Percentiles rank a stretch among this genome's conserved stretches.
These are phyloP conservation scores for Isabelozyma gotoi DNA, from an alignment of 805 yeast genomes.

Conservation along the genomic window DNA sequence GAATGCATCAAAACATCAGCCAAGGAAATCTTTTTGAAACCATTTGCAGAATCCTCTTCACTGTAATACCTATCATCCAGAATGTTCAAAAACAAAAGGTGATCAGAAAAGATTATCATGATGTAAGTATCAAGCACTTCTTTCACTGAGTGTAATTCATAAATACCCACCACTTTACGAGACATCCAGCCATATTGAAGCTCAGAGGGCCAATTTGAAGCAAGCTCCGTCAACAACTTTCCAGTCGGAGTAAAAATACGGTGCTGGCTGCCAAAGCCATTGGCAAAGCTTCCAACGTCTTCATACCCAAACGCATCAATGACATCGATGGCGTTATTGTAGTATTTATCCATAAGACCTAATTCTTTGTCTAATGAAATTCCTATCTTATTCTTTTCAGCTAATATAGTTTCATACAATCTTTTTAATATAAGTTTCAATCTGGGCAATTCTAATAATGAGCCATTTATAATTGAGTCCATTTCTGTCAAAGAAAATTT, in stretches of 20 bases:
- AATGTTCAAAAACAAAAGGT: conserved; percentile 62
- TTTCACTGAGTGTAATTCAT: conserved; percentile 34
- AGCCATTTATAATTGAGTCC: conserved; percentile 57
- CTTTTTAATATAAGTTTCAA: conserved; percentile 68
- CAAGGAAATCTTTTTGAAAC: conserved; percentile 50
- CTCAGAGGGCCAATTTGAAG: conserved; percentile 83
- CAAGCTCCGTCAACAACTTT: conserved; percentile 78
- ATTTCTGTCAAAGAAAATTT: conserved; percentile 27
- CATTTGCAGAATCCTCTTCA: conserved; percentile 10
- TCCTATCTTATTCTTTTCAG: conserved; percentile 36
- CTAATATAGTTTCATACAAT: conserved; percentile 45
- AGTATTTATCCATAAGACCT: conserved; percentile 37
- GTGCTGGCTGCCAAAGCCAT: conserved; percentile 29
- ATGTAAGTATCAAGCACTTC: conserved; percentile 38
- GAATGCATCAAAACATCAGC: conserved; percentile 90
- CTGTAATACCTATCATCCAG: conserved; percentile 42
- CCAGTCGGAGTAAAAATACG: conserved; percentile 90
- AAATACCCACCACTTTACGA: conserved; percentile 79
- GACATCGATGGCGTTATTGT: conserved; percentile 56
- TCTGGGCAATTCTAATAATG: conserved; percentile 65
- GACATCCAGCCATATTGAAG: conserved; percentile 87
- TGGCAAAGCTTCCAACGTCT: conserved; percentile 18
- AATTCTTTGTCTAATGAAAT: conserved; percentile 21
- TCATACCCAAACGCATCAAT: conserved; percentile 77
- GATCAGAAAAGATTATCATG: conserved; percentile 79